These are phyloP conservation scores for Cystobasidium onofrii DNA, from an alignment of 768 basidiomycete species.

Conservation along the genomic window DNA sequence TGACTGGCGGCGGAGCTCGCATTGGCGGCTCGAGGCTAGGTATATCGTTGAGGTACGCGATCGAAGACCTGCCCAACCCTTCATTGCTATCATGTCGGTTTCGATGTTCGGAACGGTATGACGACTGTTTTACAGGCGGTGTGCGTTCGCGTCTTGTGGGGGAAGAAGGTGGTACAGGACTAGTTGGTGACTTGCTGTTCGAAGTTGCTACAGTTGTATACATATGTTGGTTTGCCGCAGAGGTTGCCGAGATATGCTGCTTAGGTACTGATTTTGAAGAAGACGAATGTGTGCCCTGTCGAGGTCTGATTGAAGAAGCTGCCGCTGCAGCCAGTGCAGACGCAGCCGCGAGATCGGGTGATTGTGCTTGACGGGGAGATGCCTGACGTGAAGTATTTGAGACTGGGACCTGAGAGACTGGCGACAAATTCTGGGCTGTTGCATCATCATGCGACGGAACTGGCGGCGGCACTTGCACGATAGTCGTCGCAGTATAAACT, in stretches of 20 bases:
- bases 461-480: background rate
- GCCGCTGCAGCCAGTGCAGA: background rate
- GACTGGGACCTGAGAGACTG: background rate
- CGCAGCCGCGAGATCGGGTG: background rate
- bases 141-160: background rate
- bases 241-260: background rate
- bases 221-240: background rate
- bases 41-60: slow-evolving; percentile 23
- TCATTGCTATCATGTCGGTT: slow-evolving; percentile 5
- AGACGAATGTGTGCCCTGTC: background rate
- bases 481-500: background rate
- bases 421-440: background rate
- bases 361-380: background rate
- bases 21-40: slow-evolving; percentile 25
- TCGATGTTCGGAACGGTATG: background rate
- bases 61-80: slow-evolving; percentile 4
- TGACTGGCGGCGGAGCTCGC: slow-evolving; percentile 26
- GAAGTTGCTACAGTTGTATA: background rate
- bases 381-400: background rate
- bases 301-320: background rate
- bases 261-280: background rate
- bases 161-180: background rate
- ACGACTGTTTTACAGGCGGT: background rate
- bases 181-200: background rate
- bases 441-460: background rate